These are phyloP conservation scores for Aureobasidium melanogenum DNA, from an alignment of 2,329 filamentous ascomycete species.

Conservation along the genomic window DNA sequence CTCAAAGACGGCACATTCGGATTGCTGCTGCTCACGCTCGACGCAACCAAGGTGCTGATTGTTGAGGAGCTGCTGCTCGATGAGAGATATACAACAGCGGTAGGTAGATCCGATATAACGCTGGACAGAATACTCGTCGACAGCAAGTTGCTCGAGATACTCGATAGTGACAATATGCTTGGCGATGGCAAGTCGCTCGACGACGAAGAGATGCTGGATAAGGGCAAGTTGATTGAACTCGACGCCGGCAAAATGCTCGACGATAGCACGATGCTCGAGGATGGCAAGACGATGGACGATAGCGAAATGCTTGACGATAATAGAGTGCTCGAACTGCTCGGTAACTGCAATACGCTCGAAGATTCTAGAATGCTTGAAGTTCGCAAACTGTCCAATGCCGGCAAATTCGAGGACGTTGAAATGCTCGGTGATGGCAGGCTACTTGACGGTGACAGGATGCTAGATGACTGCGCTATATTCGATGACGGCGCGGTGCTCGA, in stretches of 20 bases:
- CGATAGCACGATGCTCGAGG: neutral
- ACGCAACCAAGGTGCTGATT: neutral
- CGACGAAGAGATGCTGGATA: no score
- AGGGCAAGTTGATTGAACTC: no score
- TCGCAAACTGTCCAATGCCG: no score
- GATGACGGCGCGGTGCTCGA: neutral
- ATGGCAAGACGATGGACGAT: neutral
- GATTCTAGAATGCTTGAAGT: no score
- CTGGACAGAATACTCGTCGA: neutral
- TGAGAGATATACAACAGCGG: neutral
- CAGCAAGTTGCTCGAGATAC: no score
- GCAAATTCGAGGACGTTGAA: no score
- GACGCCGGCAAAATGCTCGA: no score
- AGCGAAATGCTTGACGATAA: neutral
- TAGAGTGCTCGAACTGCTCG: neutral
- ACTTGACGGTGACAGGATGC: no score
- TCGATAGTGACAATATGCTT: no score
- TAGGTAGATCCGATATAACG: neutral
- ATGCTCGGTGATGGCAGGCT: no score
- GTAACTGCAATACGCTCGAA: no score
- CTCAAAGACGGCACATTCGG: neutral
- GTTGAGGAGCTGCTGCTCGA: neutral
- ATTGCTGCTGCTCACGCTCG: neutral
- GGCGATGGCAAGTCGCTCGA: no score
- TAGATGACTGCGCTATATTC: neutral